Evolutionary conservation across 164 flowering plant species (phyloP), one percentile per base, ranked within the genome.

Genomic region (Warburgia ugandensis): DNA sequence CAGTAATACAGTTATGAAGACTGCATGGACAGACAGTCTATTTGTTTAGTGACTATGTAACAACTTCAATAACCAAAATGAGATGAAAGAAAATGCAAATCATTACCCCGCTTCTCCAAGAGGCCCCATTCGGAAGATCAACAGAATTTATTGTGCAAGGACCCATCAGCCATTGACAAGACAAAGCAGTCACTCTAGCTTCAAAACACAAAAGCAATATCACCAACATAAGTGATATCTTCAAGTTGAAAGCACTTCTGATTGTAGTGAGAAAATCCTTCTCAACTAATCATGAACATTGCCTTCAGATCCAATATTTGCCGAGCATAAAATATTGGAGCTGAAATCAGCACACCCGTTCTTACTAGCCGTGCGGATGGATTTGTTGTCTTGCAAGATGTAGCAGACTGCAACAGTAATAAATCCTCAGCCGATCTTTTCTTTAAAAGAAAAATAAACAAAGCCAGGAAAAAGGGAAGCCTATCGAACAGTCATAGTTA

Each of bases 101-200:
- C 39, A 44, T 47, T 73, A 92, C 96, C 80, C 95, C 98, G 51
- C 85, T 87, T 3, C 40, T 45, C 59, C 77, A 77, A 6, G 88
- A 72, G 5, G 83, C 68, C 48, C 96, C 98, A 68, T 83, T 71
- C 19, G 82, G 78, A 54, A 83, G 80, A 48, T 85, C 77, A 9
- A 92, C 71, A 19, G 82, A 68, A 61, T 85, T 85, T 20, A 86
- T 80, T 0, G 59, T 55, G 74, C 95, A 87, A 0, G 65, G 54
- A 8, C 96, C 98, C 96, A 92, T 87, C 13, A 92, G 80, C 95
- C 98, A 92, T 65, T 80, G 91, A 57, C 98, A 92, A 55, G 96
- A 71, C 32, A 83, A 14, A 48, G 77, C 88, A 50, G 96, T 92
- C 71, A 80, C 96, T 67, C 91, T 83, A 58, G 98, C 98, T 91